Evolutionary conservation across 208 protist genomes (phyloP), one percentile per base, ranked within the genome.

Genomic region (Leishmania mexicana): DNA sequence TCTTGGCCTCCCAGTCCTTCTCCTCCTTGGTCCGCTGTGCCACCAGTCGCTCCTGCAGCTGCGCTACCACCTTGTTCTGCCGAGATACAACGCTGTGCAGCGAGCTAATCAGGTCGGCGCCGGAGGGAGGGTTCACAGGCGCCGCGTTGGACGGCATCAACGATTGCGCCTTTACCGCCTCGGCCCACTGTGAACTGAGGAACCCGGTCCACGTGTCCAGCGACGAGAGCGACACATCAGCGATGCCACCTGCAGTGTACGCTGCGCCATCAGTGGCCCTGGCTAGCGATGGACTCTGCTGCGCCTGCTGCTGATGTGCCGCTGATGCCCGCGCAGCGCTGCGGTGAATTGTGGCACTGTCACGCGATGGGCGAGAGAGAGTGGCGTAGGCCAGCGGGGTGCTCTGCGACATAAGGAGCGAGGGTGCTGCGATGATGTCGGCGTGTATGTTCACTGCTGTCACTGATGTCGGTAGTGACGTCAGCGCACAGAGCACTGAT

Each of bases 161-260:
- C 24, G 24, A 13, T 6, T 53, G 71, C 11, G 35, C 49, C 13
- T 81, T 81, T 35, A 85, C 76, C 1, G 77, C 19, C 47, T 81
- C 82, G 17, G 38, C 65, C 82, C 82, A 85, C 73, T 89, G 80
- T 38, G 67, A 28, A 21, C 72, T 64, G 17, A 93, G 62, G 60
- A 85, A 88, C 51, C 76, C 58, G 6, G 80, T 84, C 89, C 89
- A 93, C 68, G 89, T 93, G 75, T 93, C 89, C 15, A 86, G 58
- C 79, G 80, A 57, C 47, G 68, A 78, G 7, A 13, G 60, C 7
- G 40, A 38, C 31, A 49, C 38, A 40, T 1, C 58, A 3, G 28
- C 60, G 40, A 53, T 3, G 60, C 31, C 31, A 28, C 58, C 73
- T 58, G 35, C 10, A 24, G 40, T 58, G 21, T 47, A 75, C 75